Evolutionary conservation across 306 rosid genomes (phyloP), one percentile per base, ranked within the genome.

Genomic region (Vigna hirtella): DNA sequence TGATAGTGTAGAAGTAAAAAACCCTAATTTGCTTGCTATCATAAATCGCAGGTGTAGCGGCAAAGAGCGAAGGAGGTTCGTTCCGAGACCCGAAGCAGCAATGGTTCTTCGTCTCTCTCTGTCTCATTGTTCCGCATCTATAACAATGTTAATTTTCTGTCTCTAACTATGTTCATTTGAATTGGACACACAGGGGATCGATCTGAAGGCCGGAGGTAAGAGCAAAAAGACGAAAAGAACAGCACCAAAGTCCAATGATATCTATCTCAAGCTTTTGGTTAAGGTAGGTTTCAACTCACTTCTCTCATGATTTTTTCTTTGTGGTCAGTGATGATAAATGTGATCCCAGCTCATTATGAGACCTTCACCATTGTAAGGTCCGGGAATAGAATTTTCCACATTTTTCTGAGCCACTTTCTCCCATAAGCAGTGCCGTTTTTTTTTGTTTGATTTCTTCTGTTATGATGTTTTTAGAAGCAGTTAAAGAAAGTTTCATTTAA

Each of bases 121-220:
- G 0, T 1, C 9, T 1, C 4, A 5, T 6, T 49, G 5, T 71
- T 50, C 45, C 2, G 11, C 13, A 9, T 51, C 0, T 1, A 0
- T 2, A 16, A 6, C 0, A 2, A 4, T 16, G 7, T 10, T 70
- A 8, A 4, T 7, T 9, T 1, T 45, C 3, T 28, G 17, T 57
- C 34, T 47, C 45, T 49, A 0, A 58, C 70, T 0, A 6, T 34
- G 13, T 30, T 51, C 62, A 20, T 66, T 63, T 79, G 56, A 26
- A 56, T 70, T 56, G 13, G 26, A 28, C 1, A 2, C 2, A 10
- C 71, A 83, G 88, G 89, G 88, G 13, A 82, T 84, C 73, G 85
- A 84, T 79, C 88, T 93, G 5, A 90, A 90, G 5, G 98, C 97
- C 1, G 98, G 98, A 84, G 98, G 98, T 82, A 93, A 93, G 93